phyloP scores from a whole-genome alignment of 1,284 basidiomycete species.

The Vanrija pseudolonga region DNA sequence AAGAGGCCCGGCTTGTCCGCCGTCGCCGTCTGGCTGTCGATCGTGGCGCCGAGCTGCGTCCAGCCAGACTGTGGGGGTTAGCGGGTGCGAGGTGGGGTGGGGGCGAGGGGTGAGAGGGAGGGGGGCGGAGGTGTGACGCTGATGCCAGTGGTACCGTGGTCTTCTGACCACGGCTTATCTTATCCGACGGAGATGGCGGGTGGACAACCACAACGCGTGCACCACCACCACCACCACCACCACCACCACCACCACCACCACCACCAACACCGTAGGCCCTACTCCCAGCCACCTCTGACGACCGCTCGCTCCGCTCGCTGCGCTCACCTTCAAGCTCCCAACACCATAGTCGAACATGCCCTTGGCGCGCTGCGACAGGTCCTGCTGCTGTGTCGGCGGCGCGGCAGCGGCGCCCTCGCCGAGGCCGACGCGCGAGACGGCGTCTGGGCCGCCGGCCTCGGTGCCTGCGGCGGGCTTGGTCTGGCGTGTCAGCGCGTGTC shows the following conservation, averaged over 20 bases:
- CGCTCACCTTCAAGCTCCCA: constrained; percentile 29
- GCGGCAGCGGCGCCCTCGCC: not conserved
- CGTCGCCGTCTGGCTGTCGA: constrained; percentile 43
- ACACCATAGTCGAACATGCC: constrained; percentile 31
- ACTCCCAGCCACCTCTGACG: too few species aligned
- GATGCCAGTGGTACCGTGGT: too few species aligned
- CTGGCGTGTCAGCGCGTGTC: not conserved
- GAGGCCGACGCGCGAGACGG: too few species aligned
- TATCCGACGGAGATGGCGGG: too few species aligned
- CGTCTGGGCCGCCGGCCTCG: too few species aligned
- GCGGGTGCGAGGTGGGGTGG: not conserved
- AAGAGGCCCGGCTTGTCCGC: constrained; percentile 43
- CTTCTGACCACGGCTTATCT: too few species aligned
- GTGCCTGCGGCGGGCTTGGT: too few species aligned
- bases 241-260: too few species aligned
- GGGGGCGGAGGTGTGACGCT: not conserved
- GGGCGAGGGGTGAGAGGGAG: not conserved
- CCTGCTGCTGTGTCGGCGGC: constrained; percentile 4
- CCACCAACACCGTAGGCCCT: not conserved
- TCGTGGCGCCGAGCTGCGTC: constrained; percentile 35
- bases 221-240: too few species aligned
- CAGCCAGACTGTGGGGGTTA: constrained; percentile 29
- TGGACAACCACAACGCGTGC: too few species aligned
- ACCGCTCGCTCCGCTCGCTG: not conserved
- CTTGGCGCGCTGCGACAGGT: constrained; percentile 33